These are phyloP conservation scores for Thalia dealbata DNA, from an alignment of 176 grass and related monocot species.

Conservation along the genomic window DNA sequence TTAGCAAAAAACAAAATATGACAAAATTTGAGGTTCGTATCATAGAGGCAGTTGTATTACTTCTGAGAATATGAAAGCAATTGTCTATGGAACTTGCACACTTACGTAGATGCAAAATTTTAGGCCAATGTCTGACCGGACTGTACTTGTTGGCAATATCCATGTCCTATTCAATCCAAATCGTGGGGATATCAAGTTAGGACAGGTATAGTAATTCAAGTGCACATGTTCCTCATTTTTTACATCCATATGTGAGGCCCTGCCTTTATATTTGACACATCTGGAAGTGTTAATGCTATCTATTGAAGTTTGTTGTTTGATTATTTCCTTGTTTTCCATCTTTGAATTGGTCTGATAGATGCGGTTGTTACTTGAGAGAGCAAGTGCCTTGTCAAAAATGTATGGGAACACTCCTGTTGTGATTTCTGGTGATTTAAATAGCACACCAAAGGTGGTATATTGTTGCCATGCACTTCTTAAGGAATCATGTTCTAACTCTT, in stretches of 20 bases:
- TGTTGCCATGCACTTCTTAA: neutral
- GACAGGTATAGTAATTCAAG: constrained; percentile 9
- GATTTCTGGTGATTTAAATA: constrained; percentile 27
- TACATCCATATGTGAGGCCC: neutral
- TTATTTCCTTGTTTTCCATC: neutral
- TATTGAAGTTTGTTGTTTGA: neutral
- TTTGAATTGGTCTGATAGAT: constrained; percentile 6
- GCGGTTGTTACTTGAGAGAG: constrained; percentile 20
- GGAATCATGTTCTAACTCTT: neutral
- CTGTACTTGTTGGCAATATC: constrained; percentile 21
- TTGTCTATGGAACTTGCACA: neutral
- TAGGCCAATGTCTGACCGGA: constrained; percentile 9
- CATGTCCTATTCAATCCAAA: constrained; percentile 23
- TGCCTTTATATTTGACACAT: neutral
- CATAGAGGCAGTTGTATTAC: neutral
- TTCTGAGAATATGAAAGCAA: neutral
- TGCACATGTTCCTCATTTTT: neutral
- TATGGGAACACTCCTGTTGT: constrained; percentile 11
- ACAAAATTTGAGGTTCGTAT: neutral
- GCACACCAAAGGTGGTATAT: constrained; percentile 17
- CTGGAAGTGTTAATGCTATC: neutral
- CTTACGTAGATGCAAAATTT: constrained; percentile 3
- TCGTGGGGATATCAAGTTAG: constrained; percentile 24
- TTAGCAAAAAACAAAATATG: neutral
- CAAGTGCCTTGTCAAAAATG: constrained; percentile 13